Conservation (phyloP, 208 protist genomes). For the Trichomonas vaginalis region DNA sequence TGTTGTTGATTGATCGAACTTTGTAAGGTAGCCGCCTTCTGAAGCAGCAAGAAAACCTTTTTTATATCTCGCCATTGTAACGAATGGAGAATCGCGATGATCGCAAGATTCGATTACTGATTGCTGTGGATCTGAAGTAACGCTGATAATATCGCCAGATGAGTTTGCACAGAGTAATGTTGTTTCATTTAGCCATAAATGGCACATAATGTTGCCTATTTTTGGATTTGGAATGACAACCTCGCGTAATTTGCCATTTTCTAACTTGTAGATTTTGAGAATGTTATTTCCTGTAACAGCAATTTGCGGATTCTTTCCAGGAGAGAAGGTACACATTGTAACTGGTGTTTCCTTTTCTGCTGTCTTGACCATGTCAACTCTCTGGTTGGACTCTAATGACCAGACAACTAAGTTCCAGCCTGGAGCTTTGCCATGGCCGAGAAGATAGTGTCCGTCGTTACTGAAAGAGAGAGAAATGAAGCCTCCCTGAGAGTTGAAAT, state of each 20-base stretch:
- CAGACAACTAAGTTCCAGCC: not conserved
- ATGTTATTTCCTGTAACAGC: not conserved
- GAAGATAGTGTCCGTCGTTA: slow-evolving; percentile 5
- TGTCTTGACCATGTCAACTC: not conserved
- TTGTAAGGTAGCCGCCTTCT: not conserved
- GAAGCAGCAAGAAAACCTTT: not conserved
- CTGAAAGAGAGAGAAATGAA: slow-evolving; percentile 20
- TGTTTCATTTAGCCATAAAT: slow-evolving; percentile 13
- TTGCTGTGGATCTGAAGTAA: not conserved
- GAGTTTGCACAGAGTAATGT: not conserved
- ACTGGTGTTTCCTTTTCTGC: not conserved
- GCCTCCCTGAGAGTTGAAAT: not conserved
- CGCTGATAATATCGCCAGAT: not conserved
- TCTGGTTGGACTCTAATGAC: not conserved
- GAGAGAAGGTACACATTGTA: slow-evolving; percentile 3
- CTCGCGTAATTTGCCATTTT: not conserved
- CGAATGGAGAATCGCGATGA: not conserved
- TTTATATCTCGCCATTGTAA: not conserved
- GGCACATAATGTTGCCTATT: not conserved
- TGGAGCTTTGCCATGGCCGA: not conserved
- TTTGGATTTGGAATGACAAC: slow-evolving; percentile 10
- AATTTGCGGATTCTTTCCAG: not conserved
- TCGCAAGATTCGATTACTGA: not conserved
- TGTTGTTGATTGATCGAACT: not conserved
- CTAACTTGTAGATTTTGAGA: not conserved